Percentiles rank a stretch among this genome's conserved stretches.
These are phyloP conservation scores for Aspergillus bombycis DNA, from an alignment of 2,329 filamentous ascomycete species.

Conservation along the genomic window DNA sequence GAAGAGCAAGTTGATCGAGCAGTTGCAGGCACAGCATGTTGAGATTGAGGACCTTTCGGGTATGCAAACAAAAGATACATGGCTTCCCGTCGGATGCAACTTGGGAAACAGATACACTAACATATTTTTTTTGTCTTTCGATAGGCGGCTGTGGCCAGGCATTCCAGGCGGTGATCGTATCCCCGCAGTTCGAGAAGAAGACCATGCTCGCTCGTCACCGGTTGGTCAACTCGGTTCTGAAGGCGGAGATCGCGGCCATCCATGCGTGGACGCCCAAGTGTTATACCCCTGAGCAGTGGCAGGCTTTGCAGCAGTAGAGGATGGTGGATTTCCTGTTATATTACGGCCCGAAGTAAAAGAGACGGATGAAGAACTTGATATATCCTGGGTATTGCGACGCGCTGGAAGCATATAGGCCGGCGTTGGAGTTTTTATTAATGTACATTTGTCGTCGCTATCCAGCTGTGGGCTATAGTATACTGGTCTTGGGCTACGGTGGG, in stretches of 20 bases:
- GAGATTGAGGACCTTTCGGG: slow-evolving; percentile 92
- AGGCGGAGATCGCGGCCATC: slow-evolving; percentile 84
- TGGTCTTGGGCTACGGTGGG: slow-evolving; percentile 9
- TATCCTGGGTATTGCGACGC: slow-evolving; percentile 18
- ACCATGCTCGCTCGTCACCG: slow-evolving; percentile 82
- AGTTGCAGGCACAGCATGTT: slow-evolving; percentile 75
- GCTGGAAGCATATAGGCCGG: slow-evolving; percentile 19
- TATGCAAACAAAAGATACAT: slow-evolving; percentile 45
- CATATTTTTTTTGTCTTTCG: neutral
- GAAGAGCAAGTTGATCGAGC: slow-evolving; percentile 67
- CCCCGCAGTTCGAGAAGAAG: slow-evolving; percentile 69
- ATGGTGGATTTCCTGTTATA: neutral
- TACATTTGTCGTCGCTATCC: slow-evolving; percentile 16
- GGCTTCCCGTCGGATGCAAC: neutral
- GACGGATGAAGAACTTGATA: slow-evolving; percentile 10
- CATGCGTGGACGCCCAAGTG: slow-evolving; percentile 96
- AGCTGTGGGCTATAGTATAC: slow-evolving; percentile 8
- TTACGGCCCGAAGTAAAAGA: neutral
- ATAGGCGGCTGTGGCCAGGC: slow-evolving; percentile 72
- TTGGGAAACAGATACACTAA: neutral
- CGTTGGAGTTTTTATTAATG: slow-evolving; percentile 22
- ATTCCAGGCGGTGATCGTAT: slow-evolving; percentile 71
- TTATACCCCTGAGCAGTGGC: slow-evolving; percentile 88
- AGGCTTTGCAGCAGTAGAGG: slow-evolving; percentile 60
- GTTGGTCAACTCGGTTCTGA: slow-evolving; percentile 80